Evolutionary conservation across 371 early-diverging fungal genomes (phyloP).

Genomic region (Mortierella sp.): DNA sequence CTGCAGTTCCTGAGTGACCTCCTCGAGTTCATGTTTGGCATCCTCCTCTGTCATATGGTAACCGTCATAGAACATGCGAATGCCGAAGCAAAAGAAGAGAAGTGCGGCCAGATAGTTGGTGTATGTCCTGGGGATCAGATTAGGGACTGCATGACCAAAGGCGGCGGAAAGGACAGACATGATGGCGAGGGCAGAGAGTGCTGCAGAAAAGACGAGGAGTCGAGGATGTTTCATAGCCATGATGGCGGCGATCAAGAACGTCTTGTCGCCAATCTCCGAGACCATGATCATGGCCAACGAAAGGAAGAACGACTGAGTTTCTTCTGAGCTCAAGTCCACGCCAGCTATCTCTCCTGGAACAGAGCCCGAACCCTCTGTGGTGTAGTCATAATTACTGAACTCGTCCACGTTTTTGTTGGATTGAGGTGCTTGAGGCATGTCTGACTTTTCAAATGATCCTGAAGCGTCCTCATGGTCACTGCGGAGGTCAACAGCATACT

Average conservation of each 20-base stretch:
- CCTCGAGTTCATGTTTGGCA: slow-evolving; percentile 87
- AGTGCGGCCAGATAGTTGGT: slow-evolving; percentile 86
- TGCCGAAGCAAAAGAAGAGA: slow-evolving; percentile 92
- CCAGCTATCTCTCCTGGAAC: slow-evolving; percentile 6
- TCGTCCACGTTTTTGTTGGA: slow-evolving; percentile 26
- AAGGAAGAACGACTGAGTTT: slow-evolving; percentile 47
- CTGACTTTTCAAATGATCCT: slow-evolving; percentile 11
- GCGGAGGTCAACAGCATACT: slow-evolving; percentile 18
- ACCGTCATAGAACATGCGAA: slow-evolving; percentile 89
- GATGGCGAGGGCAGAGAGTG: slow-evolving; percentile 85
- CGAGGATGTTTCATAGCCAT: slow-evolving; percentile 96
- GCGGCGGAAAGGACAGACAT: slow-evolving; percentile 96
- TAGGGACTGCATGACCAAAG: slow-evolving; percentile 90
- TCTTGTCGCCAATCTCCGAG: slow-evolving; percentile 98
- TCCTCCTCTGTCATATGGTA: slow-evolving; percentile 90
- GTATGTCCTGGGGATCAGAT: slow-evolving; percentile 84
- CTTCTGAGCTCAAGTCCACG: slow-evolving; percentile 40
- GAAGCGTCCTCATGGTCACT: slow-evolving; percentile 31
- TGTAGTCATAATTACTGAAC: slow-evolving; percentile 29
- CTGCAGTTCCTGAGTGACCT: slow-evolving; percentile 88
- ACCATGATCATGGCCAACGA: slow-evolving; percentile 82
- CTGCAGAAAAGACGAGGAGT: slow-evolving; percentile 86
- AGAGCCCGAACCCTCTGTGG: background rate
- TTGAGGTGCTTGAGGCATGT: background rate
- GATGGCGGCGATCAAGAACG: slow-evolving; percentile 96